Evolutionary conservation across 179 eudicot genomes (phyloP), one percentile per base, ranked within the genome.

Genomic region (Camellia oleifera): DNA sequence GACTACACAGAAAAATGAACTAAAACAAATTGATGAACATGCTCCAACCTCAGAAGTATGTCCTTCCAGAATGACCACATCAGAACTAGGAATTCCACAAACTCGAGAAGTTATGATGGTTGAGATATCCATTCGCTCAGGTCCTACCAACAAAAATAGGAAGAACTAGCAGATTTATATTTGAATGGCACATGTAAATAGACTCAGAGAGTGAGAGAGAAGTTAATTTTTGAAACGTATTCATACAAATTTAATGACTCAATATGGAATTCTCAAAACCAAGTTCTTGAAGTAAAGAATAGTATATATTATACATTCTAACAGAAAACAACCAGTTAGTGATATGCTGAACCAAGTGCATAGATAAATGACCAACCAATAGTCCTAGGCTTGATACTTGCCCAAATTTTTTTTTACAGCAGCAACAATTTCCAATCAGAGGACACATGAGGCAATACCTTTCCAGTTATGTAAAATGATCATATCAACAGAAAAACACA

Each of bases 41-140:
- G 56, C n/a, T 42, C 71, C 81, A 67, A 89, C 97, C 97, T 90
- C 97, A 72, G 88, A 82, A 76, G 90, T 80, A 73, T 92, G 97
- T 69, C 97, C 94, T 81, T 88, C 91, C 86, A 92, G 79, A 77
- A 86, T 80, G 58, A 81, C 84, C 82, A 92, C 91, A 67, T 92
- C 90, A 74, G 87, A 78, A 77, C 81, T 72, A 74, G 85, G 83
- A 67, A 89, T 78, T 84, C 85, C 92, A 85, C 32, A 61, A 14
- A 62, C 77, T 64, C 76, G 69, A 60, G 79, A 44, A 14, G 79
- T 78, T 12, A 80, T 70, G 44, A 74, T 63, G 40, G 81, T 79
- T 76, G 84, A 79, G 44, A 83, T 85, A 74, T 88, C 90, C 93
- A 88, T 83, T 62, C 85, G 89, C 83, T 81, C 88, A 12, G 89